These are phyloP conservation scores for Penicillium egyptiacum DNA, from an alignment of 495 filamentous ascomycete species.

Conservation along the genomic window DNA sequence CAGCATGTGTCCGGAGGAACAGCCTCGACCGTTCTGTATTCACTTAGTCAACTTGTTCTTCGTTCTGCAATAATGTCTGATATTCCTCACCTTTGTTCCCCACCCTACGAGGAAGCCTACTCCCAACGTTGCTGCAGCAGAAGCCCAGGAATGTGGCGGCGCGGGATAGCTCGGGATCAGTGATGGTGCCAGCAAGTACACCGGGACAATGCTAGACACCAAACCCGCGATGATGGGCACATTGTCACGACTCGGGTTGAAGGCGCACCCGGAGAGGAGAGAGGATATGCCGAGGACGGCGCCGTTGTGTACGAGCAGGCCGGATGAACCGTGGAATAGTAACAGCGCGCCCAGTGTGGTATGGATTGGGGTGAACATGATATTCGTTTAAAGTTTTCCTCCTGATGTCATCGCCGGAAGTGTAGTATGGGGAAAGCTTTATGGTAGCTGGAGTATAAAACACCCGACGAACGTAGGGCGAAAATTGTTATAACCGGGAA, in stretches of 20 bases:
- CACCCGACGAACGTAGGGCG: background rate
- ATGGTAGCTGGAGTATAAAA: background rate
- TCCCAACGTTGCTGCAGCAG: slow-evolving; percentile 38
- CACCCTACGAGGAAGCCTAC: slow-evolving; percentile 52
- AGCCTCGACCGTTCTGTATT: slow-evolving; percentile 50
- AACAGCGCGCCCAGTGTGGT: slow-evolving; percentile 56
- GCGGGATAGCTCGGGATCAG: slow-evolving; percentile 46
- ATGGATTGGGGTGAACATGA: slow-evolving; percentile 60
- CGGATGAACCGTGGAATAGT: slow-evolving; percentile 53
- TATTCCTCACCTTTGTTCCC: slow-evolving; percentile 53
- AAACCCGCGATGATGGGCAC: slow-evolving; percentile 52
- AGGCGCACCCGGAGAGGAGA: slow-evolving; percentile 42
- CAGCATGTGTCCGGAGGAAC: slow-evolving; percentile 63
- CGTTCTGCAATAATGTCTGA: background rate
- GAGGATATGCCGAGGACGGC: slow-evolving; percentile 56
- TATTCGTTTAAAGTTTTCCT: slow-evolving; percentile 20
- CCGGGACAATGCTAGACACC: slow-evolving; percentile 41
- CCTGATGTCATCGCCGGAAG: slow-evolving; percentile 13
- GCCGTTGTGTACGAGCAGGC: slow-evolving; percentile 56
- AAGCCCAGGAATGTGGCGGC: slow-evolving; percentile 31
- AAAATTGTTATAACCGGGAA: background rate
- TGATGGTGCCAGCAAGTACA: slow-evolving; percentile 44
- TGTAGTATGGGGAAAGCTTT: background rate
- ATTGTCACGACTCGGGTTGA: slow-evolving; percentile 40
- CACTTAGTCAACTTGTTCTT: slow-evolving; percentile 11